phyloP scores from a whole-genome alignment of 2,329 filamentous ascomycete species.

The Sphaerulina vaccinii region DNA sequence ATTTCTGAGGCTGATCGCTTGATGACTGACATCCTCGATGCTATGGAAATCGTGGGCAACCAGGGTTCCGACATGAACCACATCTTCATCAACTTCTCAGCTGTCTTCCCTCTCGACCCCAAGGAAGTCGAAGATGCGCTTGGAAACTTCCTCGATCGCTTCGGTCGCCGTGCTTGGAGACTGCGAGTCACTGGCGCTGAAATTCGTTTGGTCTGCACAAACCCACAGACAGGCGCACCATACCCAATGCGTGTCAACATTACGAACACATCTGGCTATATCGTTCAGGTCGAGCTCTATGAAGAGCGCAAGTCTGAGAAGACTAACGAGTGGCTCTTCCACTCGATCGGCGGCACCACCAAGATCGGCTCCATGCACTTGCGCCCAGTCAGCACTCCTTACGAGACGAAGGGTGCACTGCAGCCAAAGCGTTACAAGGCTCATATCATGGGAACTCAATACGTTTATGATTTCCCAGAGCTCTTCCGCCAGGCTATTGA shows the following conservation, averaged over 20 bases:
- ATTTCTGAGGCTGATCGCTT: constrained; percentile 95
- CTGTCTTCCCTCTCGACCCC: constrained; percentile 89
- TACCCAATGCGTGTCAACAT: constrained; percentile 95
- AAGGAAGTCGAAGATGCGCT: constrained; percentile 89
- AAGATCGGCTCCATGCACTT: constrained; percentile 96
- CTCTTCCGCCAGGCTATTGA: constrained; percentile 97
- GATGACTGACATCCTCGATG: constrained; percentile 97
- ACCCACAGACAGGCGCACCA: constrained; percentile 76
- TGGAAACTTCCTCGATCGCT: constrained; percentile 92
- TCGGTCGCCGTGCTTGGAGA: constrained; percentile 91
- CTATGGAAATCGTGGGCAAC: constrained; percentile 96
- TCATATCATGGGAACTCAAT: constrained; percentile 98
- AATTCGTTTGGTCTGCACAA: constrained; percentile 97
- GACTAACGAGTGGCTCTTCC: constrained; percentile 92
- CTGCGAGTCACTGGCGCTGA: constrained; percentile 95
- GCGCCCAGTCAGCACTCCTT: constrained; percentile 84
- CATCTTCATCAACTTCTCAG: constrained; percentile 99
- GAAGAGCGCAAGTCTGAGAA: constrained; percentile 97
- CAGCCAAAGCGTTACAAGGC: constrained; percentile 99
- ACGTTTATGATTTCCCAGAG: constrained; percentile 99
- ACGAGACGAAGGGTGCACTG: constrained; percentile 96
- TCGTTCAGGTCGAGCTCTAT: constrained; percentile 96
- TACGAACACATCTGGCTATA: constrained; percentile 96
- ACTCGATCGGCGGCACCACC: constrained; percentile 91
- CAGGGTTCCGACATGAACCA: constrained; percentile 99